Evolutionary conservation across 306 rosid species (phyloP).

Genomic region (Oxytropis ochrocephala): DNA sequence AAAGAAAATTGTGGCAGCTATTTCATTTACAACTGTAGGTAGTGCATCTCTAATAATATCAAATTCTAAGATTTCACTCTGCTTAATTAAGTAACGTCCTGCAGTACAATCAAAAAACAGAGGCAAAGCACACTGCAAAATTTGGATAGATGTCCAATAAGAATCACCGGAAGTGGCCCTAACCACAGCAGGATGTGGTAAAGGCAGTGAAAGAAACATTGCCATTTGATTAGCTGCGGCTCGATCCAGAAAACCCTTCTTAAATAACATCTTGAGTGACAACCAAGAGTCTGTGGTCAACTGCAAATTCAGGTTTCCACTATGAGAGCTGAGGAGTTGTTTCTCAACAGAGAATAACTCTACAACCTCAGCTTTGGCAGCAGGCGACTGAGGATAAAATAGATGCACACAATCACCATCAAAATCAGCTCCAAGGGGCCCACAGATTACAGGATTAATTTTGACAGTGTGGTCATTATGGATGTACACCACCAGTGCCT

Average conservation of each 20-base stretch:
- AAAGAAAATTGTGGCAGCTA: slow-evolving; percentile 73
- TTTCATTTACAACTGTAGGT: slow-evolving; percentile 58
- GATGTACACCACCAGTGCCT: slow-evolving; percentile 78
- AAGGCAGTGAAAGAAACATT: slow-evolving; percentile 58
- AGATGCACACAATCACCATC: slow-evolving; percentile 91
- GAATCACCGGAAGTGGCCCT: slow-evolving; percentile 38
- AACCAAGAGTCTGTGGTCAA: slow-evolving; percentile 58
- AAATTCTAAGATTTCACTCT: slow-evolving; percentile 55
- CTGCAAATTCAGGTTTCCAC: slow-evolving; percentile 79
- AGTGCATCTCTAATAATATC: slow-evolving; percentile 48
- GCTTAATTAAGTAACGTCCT: slow-evolving; percentile 50
- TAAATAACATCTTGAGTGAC: slow-evolving; percentile 62
- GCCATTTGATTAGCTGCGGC: slow-evolving; percentile 63
- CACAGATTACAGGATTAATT: slow-evolving; percentile 93
- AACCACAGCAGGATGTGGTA: slow-evolving; percentile 63
- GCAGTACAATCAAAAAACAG: slow-evolving; percentile 50
- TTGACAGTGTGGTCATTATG: slow-evolving; percentile 87
- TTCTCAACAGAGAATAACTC: slow-evolving; percentile 85
- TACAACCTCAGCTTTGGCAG: slow-evolving; percentile 89
- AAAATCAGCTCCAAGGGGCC: slow-evolving; percentile 89
- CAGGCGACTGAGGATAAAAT: slow-evolving; percentile 89
- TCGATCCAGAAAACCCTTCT: slow-evolving; percentile 39
- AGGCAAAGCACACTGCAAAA: slow-evolving; percentile 74
- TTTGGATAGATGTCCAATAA: slow-evolving; percentile 77
- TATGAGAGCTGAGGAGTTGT: slow-evolving; percentile 90